phyloP scores from a whole-genome alignment of 225 moss, liverwort and hornwort genomes.

The Bryoerythrophyllum caledonicum region DNA sequence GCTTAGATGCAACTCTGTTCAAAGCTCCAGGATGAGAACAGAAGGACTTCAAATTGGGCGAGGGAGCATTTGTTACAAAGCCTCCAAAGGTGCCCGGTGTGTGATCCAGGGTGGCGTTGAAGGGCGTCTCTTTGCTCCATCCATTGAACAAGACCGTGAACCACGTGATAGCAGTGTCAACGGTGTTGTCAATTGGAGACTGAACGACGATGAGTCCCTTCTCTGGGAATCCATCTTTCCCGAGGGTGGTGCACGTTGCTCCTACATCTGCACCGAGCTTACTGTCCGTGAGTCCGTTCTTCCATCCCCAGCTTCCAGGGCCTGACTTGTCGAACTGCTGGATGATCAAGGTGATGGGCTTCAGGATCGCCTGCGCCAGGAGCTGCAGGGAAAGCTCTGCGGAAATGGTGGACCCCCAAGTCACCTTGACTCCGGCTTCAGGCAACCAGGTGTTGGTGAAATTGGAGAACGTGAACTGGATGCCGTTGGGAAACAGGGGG shows the following conservation, averaged over 20 bases:
- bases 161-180: constrained; percentile 33
- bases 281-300: not conserved
- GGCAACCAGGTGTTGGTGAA: constrained; percentile 36
- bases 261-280: constrained; percentile 33
- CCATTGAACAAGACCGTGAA: constrained; percentile 41
- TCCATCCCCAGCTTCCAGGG: constrained; percentile 28
- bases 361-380: constrained; percentile 30
- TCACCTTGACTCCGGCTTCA: constrained; percentile 36
- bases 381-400: constrained; percentile 35
- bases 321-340: not conserved
- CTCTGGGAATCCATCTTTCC: constrained; percentile 33
- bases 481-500: constrained; percentile 33
- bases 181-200: constrained; percentile 19
- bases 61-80: constrained; percentile 33
- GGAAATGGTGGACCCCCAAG: constrained; percentile 21
- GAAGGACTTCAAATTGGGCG: constrained; percentile 31
- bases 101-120: constrained; percentile 28
- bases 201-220: constrained; percentile 34
- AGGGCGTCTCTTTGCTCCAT: constrained; percentile 30
- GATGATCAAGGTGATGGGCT: constrained; percentile 42
- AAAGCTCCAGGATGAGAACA: constrained; percentile 37
- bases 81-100: constrained; percentile 46
- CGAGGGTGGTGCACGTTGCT: constrained; percentile 29
- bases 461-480: constrained; percentile 51
- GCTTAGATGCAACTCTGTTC: constrained; percentile 20